These are phyloP conservation scores for Puccinia polysora DNA, from an alignment of 1,284 basidiomycete genomes.

Conservation along the genomic window DNA sequence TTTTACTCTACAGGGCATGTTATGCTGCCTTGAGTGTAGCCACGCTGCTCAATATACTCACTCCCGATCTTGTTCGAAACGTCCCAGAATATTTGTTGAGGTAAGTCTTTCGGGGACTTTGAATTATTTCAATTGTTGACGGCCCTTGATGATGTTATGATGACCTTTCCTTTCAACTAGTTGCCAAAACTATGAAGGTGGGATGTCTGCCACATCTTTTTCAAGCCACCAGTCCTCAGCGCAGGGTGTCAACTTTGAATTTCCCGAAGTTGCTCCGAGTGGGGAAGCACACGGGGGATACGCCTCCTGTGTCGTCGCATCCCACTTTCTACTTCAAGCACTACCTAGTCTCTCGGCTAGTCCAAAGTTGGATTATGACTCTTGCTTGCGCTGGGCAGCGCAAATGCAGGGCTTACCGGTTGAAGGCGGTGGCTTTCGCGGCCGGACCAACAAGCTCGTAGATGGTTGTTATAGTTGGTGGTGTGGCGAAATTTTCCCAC, in stretches of 20 bases:
- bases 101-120: slow-evolving; percentile 26
- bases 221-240: slow-evolving; percentile 56
- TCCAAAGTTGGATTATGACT: slow-evolving; percentile 18
- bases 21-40: slow-evolving; percentile 73
- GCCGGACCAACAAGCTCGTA: slow-evolving; percentile 93
- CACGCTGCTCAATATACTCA: slow-evolving; percentile 71
- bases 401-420: slow-evolving; percentile 71
- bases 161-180: slow-evolving; percentile 54
- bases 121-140: slow-evolving; percentile 56
- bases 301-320: slow-evolving; percentile 83
- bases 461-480: slow-evolving; percentile 99
- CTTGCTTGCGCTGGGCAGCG: slow-evolving; percentile 24
- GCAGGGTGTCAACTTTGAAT: slow-evolving; percentile 52
- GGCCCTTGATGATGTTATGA: slow-evolving; percentile 59
- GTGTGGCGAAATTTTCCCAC: slow-evolving; percentile 82
- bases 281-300: slow-evolving; percentile 98
- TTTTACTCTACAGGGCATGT: slow-evolving; percentile 59
- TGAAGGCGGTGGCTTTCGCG: slow-evolving; percentile 87
- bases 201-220: slow-evolving; percentile 79
- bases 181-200: slow-evolving; percentile 97
- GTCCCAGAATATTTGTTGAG: slow-evolving; percentile 57
- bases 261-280: slow-evolving; percentile 59
- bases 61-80: slow-evolving; percentile 70
- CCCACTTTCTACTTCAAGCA: slow-evolving; percentile 62
- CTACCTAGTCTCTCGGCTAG: slow-evolving; percentile 31